Conservation (phyloP, 805 yeast genomes). For the Teunomyces tritomae region DNA sequence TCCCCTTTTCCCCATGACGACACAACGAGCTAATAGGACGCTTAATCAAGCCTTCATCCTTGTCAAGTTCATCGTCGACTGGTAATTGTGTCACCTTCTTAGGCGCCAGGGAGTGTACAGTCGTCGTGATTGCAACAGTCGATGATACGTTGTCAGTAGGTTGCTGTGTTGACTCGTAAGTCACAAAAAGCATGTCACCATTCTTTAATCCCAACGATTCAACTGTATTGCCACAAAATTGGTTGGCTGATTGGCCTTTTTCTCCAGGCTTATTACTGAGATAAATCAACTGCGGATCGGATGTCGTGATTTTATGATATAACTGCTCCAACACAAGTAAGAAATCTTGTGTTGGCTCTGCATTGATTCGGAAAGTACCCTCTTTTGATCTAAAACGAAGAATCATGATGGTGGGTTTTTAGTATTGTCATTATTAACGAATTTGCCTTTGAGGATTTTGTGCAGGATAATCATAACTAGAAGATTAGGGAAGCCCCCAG, state of each 20-base stretch:
- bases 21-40: conserved; percentile 66
- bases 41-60: conserved; percentile 67
- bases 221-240: conserved; percentile 36
- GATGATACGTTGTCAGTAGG: conserved; percentile 15
- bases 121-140: conserved; percentile 3
- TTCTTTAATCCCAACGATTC: conserved; percentile 50
- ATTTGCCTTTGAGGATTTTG: not conserved
- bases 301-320: conserved; percentile 18
- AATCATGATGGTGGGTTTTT: conserved; percentile 18
- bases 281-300: conserved; percentile 22
- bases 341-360: conserved; percentile 46
- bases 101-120: not conserved
- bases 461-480: not conserved
- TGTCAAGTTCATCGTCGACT: conserved; percentile 66
- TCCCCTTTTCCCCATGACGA: conserved; percentile 87
- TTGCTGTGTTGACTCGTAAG: conserved; percentile 22
- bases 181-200: conserved; percentile 55
- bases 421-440: not conserved
- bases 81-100: conserved; percentile 26
- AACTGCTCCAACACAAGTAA: conserved; percentile 42
- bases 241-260: conserved; percentile 38
- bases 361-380: conserved; percentile 72
- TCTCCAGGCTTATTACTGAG: conserved; percentile 48
- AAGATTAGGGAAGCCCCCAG: no score
- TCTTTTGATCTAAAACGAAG: conserved; percentile 80